Evolutionary conservation across 768 basidiomycete species (phyloP).

Genomic region (Pisolithus microcarpus): DNA sequence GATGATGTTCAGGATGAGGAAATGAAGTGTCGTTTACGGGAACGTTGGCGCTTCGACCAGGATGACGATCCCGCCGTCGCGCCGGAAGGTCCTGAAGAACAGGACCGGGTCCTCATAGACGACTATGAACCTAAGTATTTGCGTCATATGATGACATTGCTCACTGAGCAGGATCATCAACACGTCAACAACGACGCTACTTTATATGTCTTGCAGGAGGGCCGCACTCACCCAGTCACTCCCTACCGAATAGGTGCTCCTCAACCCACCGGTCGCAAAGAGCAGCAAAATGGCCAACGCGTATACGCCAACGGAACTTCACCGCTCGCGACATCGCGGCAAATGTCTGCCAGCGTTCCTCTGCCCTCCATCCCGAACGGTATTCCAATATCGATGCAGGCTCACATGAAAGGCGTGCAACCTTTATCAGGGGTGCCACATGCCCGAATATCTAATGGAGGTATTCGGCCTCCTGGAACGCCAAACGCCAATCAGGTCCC

Average conservation of each 20-base stretch:
- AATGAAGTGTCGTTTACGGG: conserved; percentile 35
- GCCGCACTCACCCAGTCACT: conserved; percentile 41
- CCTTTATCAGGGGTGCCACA: conserved; percentile 40
- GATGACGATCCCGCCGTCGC: conserved; percentile 55
- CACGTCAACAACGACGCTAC: conserved; percentile 45
- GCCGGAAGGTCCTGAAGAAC: conserved; percentile 58
- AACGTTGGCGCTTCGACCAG: conserved; percentile 63
- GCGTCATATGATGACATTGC: conserved; percentile 47
- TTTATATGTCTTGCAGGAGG: conserved; percentile 36
- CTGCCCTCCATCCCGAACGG: conserved; percentile 32
- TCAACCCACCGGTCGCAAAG: conserved; percentile 22
- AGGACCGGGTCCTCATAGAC: conserved; percentile 61
- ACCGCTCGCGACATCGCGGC: conserved; percentile 17
- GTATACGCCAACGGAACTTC: conserved; percentile 20
- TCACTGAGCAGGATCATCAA: conserved; percentile 49
- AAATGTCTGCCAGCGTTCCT: conserved; percentile 14
- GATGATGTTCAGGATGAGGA: conserved; percentile 35
- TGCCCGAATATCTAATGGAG: conserved; percentile 47
- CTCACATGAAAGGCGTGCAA: conserved; percentile 52
- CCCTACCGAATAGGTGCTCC: conserved; percentile 39
- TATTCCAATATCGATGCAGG: conserved; percentile 51
- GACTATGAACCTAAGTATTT: conserved; percentile 61
- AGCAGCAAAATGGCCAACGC: conserved; percentile 17
- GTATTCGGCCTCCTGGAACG: neutral
- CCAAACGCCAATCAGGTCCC: neutral